Conservation (phyloP, 176 grass and related monocot species). For the Bothriochloa decipiens region DNA sequence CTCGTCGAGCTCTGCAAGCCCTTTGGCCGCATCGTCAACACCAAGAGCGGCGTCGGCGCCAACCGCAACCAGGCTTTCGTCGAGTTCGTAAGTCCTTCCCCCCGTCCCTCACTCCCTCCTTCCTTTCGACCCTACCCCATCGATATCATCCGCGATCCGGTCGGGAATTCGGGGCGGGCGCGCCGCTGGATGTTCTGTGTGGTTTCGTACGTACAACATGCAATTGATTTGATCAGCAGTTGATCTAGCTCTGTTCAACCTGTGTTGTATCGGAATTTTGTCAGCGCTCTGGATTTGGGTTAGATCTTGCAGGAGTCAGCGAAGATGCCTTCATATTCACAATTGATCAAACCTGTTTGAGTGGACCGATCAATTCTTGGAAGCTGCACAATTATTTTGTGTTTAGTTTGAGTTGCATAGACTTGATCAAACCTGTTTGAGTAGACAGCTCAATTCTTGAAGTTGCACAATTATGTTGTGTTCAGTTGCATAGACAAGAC, state of each 20-base stretch:
- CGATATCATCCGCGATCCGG: slow-evolving; percentile 19
- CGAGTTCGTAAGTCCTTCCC: slow-evolving; percentile 72
- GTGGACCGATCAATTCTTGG: not conserved
- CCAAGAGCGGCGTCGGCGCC: slow-evolving; percentile 84
- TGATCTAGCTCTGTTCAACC: slow-evolving; percentile 35
- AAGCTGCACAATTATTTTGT: not conserved
- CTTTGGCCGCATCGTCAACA: slow-evolving; percentile 88
- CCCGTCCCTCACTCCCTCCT: not conserved
- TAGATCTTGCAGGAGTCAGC: not conserved
- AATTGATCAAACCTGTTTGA: not conserved
- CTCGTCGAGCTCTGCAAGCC: slow-evolving; percentile 93
- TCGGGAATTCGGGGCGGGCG: not conserved
- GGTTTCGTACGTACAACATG: not conserved
- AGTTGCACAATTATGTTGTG: not conserved
- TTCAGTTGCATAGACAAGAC: not conserved
- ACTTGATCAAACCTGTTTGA: too few species aligned
- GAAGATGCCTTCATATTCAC: not conserved
- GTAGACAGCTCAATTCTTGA: too few species aligned
- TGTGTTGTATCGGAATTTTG: not conserved
- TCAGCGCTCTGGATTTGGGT: slow-evolving; percentile 9
- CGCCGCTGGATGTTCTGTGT: not conserved
- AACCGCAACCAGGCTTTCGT: slow-evolving; percentile 98
- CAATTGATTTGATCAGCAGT: not conserved
- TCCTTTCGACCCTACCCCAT: not conserved
- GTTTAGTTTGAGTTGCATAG: not conserved